Evolutionary conservation across 1,284 basidiomycete genomes (phyloP).

Genomic region (Fomitopsis pinicola): DNA sequence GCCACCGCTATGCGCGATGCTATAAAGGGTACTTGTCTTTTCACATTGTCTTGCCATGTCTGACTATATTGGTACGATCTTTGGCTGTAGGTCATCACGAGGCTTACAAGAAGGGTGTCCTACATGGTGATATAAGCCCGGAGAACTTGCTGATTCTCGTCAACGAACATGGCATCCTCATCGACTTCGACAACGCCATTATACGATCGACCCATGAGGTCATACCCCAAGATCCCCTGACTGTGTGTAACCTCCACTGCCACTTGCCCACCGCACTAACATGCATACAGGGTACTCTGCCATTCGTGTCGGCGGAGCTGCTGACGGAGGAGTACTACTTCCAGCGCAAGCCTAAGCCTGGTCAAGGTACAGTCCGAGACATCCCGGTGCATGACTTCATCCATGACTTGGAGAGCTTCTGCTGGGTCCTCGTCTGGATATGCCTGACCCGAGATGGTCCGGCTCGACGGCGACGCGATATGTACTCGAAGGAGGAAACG

Average conservation of each 20-base stretch:
- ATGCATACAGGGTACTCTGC: neutral
- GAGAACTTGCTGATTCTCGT: neutral
- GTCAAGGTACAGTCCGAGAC: too few species aligned
- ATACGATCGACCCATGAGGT: neutral
- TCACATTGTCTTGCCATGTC: neutral
- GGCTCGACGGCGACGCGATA: too few species aligned
- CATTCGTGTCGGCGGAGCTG: neutral
- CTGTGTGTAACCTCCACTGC: neutral
- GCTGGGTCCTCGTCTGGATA: too few species aligned
- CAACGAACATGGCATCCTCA: neutral
- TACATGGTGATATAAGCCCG: neutral
- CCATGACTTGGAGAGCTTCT: neutral
- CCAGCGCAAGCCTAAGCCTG: neutral
- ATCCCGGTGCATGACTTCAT: neutral
- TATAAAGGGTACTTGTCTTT: too few species aligned
- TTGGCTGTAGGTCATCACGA: neutral
- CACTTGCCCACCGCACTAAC: neutral
- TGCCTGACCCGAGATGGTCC: too few species aligned
- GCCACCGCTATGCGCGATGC: neutral
- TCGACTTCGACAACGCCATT: neutral
- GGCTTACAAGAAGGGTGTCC: neutral
- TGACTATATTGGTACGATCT: neutral
- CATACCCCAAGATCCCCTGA: neutral
- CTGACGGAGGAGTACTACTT: neutral
- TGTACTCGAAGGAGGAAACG: too few species aligned